Percentiles rank a stretch among this genome's conserved stretches.
Conservation (phyloP, 176 grass and related monocot species). For the Hordeum marinum region DNA sequence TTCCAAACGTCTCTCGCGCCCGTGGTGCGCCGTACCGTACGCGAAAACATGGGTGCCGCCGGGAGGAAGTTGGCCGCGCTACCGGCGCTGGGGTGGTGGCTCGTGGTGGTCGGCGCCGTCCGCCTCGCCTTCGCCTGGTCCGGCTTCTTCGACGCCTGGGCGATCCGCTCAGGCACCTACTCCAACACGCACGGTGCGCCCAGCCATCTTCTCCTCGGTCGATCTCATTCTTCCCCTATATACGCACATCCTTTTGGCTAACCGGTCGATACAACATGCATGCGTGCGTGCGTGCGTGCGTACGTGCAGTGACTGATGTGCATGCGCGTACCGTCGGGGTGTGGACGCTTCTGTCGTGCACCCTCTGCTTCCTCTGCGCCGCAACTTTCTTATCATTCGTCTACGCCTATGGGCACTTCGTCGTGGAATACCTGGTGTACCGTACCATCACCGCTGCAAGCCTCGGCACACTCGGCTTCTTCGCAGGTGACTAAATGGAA, state of each 20-base stretch:
- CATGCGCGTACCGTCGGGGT: neutral
- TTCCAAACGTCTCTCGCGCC: neutral
- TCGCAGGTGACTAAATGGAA: neutral
- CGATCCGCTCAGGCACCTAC: slow-evolving; percentile 42
- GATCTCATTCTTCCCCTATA: neutral
- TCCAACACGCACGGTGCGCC: slow-evolving; percentile 32
- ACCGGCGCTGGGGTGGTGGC: slow-evolving; percentile 54
- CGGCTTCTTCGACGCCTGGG: slow-evolving; percentile 54
- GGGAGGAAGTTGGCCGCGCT: slow-evolving; percentile 2
- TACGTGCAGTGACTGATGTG: neutral
- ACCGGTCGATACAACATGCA: neutral
- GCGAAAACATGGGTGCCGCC: neutral
- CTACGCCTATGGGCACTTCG: neutral
- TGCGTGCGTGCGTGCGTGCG: no score
- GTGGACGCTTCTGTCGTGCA: neutral
- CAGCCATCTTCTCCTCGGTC: neutral
- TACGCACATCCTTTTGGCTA: neutral
- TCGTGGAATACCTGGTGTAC: neutral
- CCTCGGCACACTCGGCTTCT: neutral
- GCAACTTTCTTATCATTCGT: neutral
- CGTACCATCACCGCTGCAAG: neutral
- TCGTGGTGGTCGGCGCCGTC: slow-evolving; percentile 45
- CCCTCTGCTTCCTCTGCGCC: neutral
- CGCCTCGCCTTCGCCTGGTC: slow-evolving; percentile 49
- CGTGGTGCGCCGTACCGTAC: neutral